Conservation (phyloP, 495 filamentous ascomycete species). For the Podospora tetraspora region DNA sequence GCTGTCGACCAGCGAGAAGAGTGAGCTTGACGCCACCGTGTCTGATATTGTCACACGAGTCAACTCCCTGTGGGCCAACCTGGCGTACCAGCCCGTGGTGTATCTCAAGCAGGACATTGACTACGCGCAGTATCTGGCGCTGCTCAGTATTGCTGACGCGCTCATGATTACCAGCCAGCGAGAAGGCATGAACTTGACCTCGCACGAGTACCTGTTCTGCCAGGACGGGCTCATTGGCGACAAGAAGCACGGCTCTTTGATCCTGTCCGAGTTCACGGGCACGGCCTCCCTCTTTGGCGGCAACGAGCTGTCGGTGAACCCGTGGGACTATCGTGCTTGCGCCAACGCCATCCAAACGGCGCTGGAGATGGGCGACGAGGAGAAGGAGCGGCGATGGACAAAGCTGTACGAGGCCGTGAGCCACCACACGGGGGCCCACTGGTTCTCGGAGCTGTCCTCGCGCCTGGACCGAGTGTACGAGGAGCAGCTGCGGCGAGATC, state of each 20-base stretch:
- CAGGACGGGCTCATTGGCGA: slow-evolving; percentile 72
- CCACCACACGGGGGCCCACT: slow-evolving; percentile 73
- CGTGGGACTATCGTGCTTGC: slow-evolving; percentile 86
- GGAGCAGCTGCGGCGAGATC: slow-evolving; percentile 76
- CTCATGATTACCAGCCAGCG: slow-evolving; percentile 89
- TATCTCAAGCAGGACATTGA: slow-evolving; percentile 92
- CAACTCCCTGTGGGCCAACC: slow-evolving; percentile 78
- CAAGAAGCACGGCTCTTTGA: slow-evolving; percentile 79
- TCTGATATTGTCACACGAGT: slow-evolving; percentile 90
- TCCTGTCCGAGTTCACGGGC: slow-evolving; percentile 90
- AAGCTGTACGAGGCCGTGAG: slow-evolving; percentile 69
- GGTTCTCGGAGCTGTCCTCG: slow-evolving; percentile 68
- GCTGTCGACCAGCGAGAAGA: slow-evolving; percentile 78
- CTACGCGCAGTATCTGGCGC: slow-evolving; percentile 81
- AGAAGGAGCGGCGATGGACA: slow-evolving; percentile 69
- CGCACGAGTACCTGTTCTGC: slow-evolving; percentile 87
- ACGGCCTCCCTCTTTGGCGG: slow-evolving; percentile 77
- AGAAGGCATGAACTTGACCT: slow-evolving; percentile 92
- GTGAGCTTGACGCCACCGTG: slow-evolving; percentile 77
- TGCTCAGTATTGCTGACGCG: slow-evolving; percentile 81
- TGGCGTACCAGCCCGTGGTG: slow-evolving; percentile 86
- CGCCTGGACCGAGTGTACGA: slow-evolving; percentile 67
- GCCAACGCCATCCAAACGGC: slow-evolving; percentile 76
- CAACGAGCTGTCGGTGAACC: slow-evolving; percentile 76
- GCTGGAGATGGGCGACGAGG: slow-evolving; percentile 65